Evolutionary conservation across 2,329 filamentous ascomycete genomes (phyloP), one percentile per base, ranked within the genome.

Genomic region (Pseudogymnoascus sp.): DNA sequence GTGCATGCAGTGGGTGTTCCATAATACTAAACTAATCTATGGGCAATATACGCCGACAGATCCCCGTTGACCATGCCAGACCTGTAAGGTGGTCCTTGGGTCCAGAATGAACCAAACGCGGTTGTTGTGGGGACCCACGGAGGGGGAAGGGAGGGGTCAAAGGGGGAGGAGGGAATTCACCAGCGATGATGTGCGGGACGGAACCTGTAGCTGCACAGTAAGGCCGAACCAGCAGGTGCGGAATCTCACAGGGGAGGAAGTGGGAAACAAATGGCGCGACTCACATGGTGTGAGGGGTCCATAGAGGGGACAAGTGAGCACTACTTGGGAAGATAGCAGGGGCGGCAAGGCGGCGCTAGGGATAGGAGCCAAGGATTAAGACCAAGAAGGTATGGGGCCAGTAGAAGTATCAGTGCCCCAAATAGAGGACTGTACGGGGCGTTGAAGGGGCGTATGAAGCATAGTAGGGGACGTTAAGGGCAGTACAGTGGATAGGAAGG

Each of bases 81-180:
- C 50, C 50, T 56, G 50, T 56, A 21, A 14, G 50, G 21, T 35
- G 29, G 50, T 56, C 50, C 50, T 56, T 56, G 50, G 50, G 50
- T 56, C 50, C 29, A 56, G 50, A 56, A 56, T 56, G 50, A 56
- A 56, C 50, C 50, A 56, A 56, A 56, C 50, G 50, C 50, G 50
- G 29, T 56, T 56, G 10, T 35, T 56, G 50, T 56, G 50, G 50
- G 50, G 50, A 33, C 33, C n/a, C n/a, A 11, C 29, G 50, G 29
- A 56, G 26, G n/a, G 50, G 19, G 33, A 0, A 53, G 47, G 47
- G 47, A 56, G 26, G 47, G 47, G 47, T 56, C 6, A 26, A 31
- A 26, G n/a, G n/a, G n/a, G 6, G 37, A 16, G 33, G 24, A 33
- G n/a, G 11, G 50, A 21, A 33, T 33, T 21, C 29, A 33, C 8